Conservation (phyloP, 305 asterid species). For the Plantago lanceolata region DNA sequence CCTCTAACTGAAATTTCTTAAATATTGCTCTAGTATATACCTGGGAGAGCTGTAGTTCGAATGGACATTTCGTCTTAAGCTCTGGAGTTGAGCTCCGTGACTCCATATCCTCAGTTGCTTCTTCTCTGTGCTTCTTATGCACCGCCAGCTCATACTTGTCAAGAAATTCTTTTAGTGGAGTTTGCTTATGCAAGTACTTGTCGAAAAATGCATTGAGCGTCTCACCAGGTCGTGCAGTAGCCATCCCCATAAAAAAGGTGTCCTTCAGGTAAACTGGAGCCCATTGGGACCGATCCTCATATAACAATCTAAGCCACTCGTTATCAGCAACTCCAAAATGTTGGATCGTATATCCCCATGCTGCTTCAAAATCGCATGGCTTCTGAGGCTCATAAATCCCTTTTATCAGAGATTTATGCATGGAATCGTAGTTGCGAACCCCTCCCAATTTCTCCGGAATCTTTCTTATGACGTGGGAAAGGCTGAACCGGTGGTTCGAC, state of each 20-base stretch:
- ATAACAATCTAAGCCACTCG: constrained; percentile 64
- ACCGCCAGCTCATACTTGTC: constrained; percentile 77
- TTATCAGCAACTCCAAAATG: constrained; percentile 52
- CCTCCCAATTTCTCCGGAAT: constrained; percentile 79
- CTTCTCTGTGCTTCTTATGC: constrained; percentile 67
- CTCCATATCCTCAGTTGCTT: constrained; percentile 53
- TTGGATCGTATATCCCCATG: constrained; percentile 69
- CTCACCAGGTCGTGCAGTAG: constrained; percentile 49
- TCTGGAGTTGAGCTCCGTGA: constrained; percentile 53
- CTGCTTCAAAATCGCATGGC: constrained; percentile 66
- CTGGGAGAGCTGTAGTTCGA: constrained; percentile 64
- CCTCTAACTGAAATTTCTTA: constrained; percentile 62
- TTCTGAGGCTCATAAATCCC: constrained; percentile 56
- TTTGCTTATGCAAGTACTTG: constrained; percentile 68
- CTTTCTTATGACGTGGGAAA: constrained; percentile 61
- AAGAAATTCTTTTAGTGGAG: constrained; percentile 70
- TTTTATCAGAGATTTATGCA: constrained; percentile 50
- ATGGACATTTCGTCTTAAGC: constrained; percentile 62
- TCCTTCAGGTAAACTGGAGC: constrained; percentile 73
- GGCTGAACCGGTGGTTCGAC: constrained; percentile 52
- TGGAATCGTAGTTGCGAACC: constrained; percentile 46
- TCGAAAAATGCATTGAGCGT: constrained; percentile 53
- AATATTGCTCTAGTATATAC: constrained; percentile 56
- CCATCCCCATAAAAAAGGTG: constrained; percentile 62
- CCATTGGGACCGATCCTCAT: constrained; percentile 63